Base-by-base conservation (phyloP, 2,329 filamentous ascomycete genomes). In the Coniochaeta prunicola region DNA sequence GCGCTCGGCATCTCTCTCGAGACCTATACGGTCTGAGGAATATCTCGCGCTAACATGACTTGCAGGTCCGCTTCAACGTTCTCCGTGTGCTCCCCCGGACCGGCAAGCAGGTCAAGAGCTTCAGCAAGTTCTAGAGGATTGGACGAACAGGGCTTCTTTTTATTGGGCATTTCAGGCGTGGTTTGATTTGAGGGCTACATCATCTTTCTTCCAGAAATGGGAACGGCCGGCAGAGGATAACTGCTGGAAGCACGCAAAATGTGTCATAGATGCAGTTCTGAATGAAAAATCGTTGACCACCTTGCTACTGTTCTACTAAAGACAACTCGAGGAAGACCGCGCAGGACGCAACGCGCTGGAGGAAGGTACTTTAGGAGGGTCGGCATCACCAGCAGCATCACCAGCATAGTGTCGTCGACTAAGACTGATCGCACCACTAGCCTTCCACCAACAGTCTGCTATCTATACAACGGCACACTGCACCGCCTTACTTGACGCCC, bases 51-150 rank as follows among this genome's bases (percentile, higher is more conserved):
- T 63, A 24, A 61, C 56, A 58, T 56, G 53, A 62, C 57, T 57
- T 61, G 56, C 67, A 96, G 92, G 90, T 96, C 76, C 94, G 94
- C 77, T 99, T 99, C 91, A 99, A 99, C 85, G 92, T 97, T 77
- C 91, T 99, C 77, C 92, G 94, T 75, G 94, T 99, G 73, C 90
- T 97, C 74, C 93, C 93, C 81, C 88, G 92, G 83, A 96, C 91
- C 73, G 91, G 92, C 82, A 97, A 97, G 89, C 81, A 86, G 72
- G 92, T 97, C 80, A 99, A 99, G 92, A 80, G 87, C 79, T 99
- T 99, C 88, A 84, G 79, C 85, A 99, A 99, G 87, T 99, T 99
- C 86, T 99, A 96, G 88, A 73, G 70, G 72, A 70, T 33, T 62
- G 62, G 57, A 60, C 61, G 64, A 59, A 59, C 61, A 59, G 63